Base-by-base conservation (phyloP, 306 rosid genomes). In the Vigna radiata region DNA sequence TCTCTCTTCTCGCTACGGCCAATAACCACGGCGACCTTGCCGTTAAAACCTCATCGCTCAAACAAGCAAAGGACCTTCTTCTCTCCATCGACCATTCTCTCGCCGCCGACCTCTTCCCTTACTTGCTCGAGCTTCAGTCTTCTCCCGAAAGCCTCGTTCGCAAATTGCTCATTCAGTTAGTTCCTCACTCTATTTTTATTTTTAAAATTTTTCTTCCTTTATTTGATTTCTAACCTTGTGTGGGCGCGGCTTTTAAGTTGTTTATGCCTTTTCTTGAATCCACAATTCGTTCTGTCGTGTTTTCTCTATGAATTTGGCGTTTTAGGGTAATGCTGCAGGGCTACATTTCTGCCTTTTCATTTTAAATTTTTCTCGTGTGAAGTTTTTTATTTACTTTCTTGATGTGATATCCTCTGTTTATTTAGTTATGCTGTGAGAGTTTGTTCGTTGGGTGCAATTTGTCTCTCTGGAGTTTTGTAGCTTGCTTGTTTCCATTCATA, bases 21-120 rank as follows among this genome's bases (percentile, higher is more conserved):
- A 92, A 95, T 84, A 95, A 92, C 88, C 96, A 95, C 27, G 98
- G 97, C 58, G 98, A 95, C 90, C 76, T 95, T 86, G 74, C 86
- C 79, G 93, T 95, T 62, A 95, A 95, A 78, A 82, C 90, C 63
- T 88, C 92, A 0, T 95, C 98, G 64, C 36, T 95, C 8, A 88
- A 77, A 66, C 97, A 95, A 80, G 96, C 92, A 64, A 92, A 85
- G 62, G 93, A 87, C 68, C 78, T 92, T 43, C 84, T 95, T 15
- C 68, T 90, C 3, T 87, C 98, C 76, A 14, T 85, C 73, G 93
- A 95, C 17, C 88, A 89, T 2, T 84, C 98, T 23, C 79, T 74
- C 5, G 95, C 97, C 31, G 86, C 89, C 33, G 97, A 89, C 65
- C 88, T 89, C 13, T 90, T 89, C 82, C 88, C 98, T n/a, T 95